Evolutionary conservation across 2,329 filamentous ascomycete species (phyloP).

Genomic region (Harringtonia aguacate): DNA sequence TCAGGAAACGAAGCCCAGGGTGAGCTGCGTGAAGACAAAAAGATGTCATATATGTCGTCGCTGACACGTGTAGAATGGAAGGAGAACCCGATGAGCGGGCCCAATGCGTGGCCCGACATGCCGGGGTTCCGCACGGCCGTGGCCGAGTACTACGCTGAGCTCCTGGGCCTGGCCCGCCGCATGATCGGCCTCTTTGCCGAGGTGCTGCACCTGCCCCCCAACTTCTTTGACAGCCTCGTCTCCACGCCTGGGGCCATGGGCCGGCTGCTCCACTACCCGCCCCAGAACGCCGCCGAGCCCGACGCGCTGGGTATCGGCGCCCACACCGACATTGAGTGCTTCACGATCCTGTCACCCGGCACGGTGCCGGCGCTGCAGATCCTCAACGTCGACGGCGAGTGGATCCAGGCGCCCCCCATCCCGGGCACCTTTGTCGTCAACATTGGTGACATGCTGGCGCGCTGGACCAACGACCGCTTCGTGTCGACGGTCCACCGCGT

Average conservation of each 20-base stretch:
- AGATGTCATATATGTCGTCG: slow-evolving; percentile 2
- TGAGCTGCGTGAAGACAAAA: neutral
- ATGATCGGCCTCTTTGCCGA: slow-evolving; percentile 11
- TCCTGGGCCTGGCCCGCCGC: slow-evolving; percentile 4
- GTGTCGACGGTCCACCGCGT: slow-evolving; percentile 43
- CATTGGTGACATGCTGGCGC: slow-evolving; percentile 70
- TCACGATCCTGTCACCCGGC: too few species aligned
- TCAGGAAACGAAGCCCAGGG: neutral
- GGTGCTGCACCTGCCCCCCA: too few species aligned
- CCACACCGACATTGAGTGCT: slow-evolving; percentile 3
- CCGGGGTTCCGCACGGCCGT: slow-evolving; percentile 8
- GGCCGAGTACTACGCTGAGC: slow-evolving; percentile 8
- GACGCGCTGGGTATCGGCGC: slow-evolving; percentile 1
- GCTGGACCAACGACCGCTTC: slow-evolving; percentile 66
- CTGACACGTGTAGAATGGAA: neutral
- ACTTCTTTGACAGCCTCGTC: neutral
- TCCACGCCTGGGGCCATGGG: slow-evolving; percentile 2
- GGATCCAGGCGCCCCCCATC: slow-evolving; percentile 19
- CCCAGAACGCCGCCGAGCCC: neutral
- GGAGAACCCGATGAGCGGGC: neutral
- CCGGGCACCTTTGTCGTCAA: slow-evolving; percentile 52
- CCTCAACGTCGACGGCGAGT: slow-evolving; percentile 27
- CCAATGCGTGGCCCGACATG: slow-evolving; percentile 3
- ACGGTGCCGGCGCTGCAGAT: too few species aligned
- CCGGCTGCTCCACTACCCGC: slow-evolving; percentile 1